phyloP scores from a whole-genome alignment of 345 rosid species.

The Brassica juncea region DNA sequence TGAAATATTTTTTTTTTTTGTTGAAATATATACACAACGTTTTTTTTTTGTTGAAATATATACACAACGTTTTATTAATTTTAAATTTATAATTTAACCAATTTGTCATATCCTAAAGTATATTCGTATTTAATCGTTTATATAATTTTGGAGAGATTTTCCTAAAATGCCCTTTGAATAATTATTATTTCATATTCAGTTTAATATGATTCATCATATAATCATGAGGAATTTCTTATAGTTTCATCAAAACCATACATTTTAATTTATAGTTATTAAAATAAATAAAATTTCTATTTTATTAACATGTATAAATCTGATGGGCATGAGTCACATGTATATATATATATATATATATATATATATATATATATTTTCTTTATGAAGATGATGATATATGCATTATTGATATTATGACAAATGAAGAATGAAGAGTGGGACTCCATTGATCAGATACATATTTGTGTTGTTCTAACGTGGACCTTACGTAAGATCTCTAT shows the following conservation, averaged over 20 bases:
- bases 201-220: not conserved
- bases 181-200: not conserved
- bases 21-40: not conserved
- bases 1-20: not conserved
- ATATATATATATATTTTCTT: not conserved
- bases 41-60: conserved; percentile 5
- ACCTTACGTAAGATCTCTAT: conserved; percentile 34
- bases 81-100: not conserved
- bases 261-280: not conserved
- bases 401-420: not conserved
- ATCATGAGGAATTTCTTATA: not conserved
- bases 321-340: not conserved
- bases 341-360: not conserved
- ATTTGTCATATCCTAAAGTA: conserved; percentile 9
- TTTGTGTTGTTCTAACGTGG: conserved; percentile 17
- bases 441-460: not conserved
- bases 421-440: not conserved
- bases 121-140: conserved; percentile 12
- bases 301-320: not conserved
- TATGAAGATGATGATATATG: not conserved
- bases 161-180: conserved; percentile 3
- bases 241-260: not conserved
- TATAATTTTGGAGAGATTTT: not conserved
- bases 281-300: not conserved
- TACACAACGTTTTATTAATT: not conserved